phyloP scores from a whole-genome alignment of 2,329 filamentous ascomycete genomes.

The Fonsecaea erecta region DNA sequence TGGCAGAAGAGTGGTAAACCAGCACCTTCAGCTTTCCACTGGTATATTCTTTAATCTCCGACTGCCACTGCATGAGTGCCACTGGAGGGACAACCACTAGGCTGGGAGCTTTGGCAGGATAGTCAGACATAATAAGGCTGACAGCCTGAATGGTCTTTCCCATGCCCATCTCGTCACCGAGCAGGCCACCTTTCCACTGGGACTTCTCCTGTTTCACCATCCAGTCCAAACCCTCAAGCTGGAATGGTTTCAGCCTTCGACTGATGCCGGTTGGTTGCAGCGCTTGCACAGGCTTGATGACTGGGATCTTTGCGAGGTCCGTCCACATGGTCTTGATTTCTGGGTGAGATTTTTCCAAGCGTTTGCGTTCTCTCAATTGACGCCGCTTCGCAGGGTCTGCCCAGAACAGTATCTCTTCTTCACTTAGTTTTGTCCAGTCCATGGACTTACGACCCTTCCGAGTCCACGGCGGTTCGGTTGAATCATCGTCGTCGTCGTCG shows the following conservation, averaged over 20 bases:
- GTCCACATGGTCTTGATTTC: slow-evolving; percentile 83
- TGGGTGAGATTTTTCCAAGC: slow-evolving; percentile 77
- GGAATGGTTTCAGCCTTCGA: slow-evolving; percentile 86
- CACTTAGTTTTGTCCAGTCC: slow-evolving; percentile 1
- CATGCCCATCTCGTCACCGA: slow-evolving; percentile 98
- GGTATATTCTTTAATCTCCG: slow-evolving; percentile 79
- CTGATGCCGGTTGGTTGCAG: slow-evolving; percentile 77
- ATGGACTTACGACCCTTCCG: background rate
- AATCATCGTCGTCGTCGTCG: background rate
- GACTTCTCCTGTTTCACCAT: slow-evolving; percentile 88
- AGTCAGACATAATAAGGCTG: slow-evolving; percentile 97
- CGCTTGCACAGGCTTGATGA: slow-evolving; percentile 67
- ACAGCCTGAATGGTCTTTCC: slow-evolving; percentile 99
- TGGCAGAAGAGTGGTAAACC: slow-evolving; percentile 80
- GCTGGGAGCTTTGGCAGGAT: slow-evolving; percentile 78
- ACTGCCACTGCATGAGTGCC: slow-evolving; percentile 92
- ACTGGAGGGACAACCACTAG: slow-evolving; percentile 91
- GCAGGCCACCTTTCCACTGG: slow-evolving; percentile 82
- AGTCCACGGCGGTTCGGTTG: background rate
- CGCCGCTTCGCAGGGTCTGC: slow-evolving; percentile 24
- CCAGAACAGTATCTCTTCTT: slow-evolving; percentile 8
- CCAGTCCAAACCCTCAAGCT: slow-evolving; percentile 92
- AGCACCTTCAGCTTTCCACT: slow-evolving; percentile 88
- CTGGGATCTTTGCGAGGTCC: slow-evolving; percentile 69
- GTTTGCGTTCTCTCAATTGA: slow-evolving; percentile 61